Percentiles rank a stretch among this genome's conserved stretches.
Conservation (phyloP, 805 yeast species). For the Candida schatavii region DNA sequence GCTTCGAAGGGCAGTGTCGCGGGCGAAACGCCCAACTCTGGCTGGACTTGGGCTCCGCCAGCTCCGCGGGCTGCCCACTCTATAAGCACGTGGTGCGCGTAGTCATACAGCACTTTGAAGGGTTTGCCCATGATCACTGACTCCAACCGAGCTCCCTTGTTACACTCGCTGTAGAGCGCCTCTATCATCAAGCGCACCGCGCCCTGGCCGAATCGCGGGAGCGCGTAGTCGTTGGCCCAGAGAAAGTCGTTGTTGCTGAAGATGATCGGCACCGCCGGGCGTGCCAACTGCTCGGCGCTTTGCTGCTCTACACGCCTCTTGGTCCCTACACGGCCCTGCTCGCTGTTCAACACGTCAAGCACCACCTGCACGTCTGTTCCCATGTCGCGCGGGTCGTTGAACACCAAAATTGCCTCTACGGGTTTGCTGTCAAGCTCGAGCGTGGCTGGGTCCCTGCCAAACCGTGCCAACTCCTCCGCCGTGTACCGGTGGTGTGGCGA, state of each 20-base stretch:
- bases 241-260: constrained; percentile 81
- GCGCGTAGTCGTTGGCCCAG: constrained; percentile 80
- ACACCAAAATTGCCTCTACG: constrained; percentile 76
- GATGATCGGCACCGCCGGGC: constrained; percentile 66
- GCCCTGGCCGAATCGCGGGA: constrained; percentile 90
- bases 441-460: constrained; percentile 32
- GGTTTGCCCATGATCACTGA: constrained; percentile 80
- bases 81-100: constrained; percentile 69
- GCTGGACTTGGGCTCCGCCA: constrained; percentile 31
- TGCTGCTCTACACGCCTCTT: constrained; percentile 26
- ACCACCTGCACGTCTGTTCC: constrained; percentile 81
- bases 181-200: constrained; percentile 69
- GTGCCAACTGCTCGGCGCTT: constrained; percentile 11
- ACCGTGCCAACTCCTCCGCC: constrained; percentile 41
- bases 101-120: constrained; percentile 71
- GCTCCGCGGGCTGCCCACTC: constrained; percentile 36
- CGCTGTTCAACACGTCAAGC: constrained; percentile 64
- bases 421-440: constrained; percentile 29
- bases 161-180: constrained; percentile 52
- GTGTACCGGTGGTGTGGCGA: constrained; percentile 69
- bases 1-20: constrained; percentile 38
- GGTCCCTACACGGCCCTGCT: constrained; percentile 65
- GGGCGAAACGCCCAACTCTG: constrained; percentile 43
- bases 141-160: constrained; percentile 41
- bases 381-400: constrained; percentile 88